phyloP scores from a whole-genome alignment of 75 land plant genomes.

The Azolla pinnata region DNA sequence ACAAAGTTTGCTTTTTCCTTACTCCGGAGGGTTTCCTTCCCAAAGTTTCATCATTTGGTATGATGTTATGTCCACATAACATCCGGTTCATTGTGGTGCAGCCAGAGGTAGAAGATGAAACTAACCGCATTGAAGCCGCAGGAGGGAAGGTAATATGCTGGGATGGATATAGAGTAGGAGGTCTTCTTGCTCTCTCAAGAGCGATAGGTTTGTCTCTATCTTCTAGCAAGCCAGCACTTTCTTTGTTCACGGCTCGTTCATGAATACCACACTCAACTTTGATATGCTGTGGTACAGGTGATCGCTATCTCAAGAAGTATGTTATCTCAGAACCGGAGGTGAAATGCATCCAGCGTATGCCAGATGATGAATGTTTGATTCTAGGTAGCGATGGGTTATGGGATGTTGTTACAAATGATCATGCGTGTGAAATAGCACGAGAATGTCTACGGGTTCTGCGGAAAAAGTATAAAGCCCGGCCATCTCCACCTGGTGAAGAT shows the following conservation, averaged over 20 bases:
- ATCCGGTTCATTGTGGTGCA: constrained; percentile 2
- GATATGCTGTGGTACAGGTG: constrained; percentile 35
- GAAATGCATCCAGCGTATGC: constrained; percentile 36
- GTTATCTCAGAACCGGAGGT: constrained; percentile 76
- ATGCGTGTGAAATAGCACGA: constrained; percentile 57
- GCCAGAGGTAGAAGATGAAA: constrained; percentile 36
- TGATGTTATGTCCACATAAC: neutral
- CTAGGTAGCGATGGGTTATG: constrained; percentile 85
- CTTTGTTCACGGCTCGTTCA: no score
- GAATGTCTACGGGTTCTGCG: constrained; percentile 25
- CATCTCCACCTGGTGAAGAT: constrained; percentile 7
- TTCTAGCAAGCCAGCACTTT: no score
- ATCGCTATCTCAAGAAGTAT: constrained; percentile 54
- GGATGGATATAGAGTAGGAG: constrained; percentile 38
- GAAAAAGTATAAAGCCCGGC: neutral
- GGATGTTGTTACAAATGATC: constrained; percentile 70
- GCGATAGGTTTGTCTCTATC: constrained; percentile 42
- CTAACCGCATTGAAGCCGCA: constrained; percentile 31
- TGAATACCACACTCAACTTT: neutral
- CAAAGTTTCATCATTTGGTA: neutral
- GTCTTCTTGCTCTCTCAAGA: constrained; percentile 39
- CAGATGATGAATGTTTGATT: constrained; percentile 67
- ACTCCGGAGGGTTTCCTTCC: neutral
- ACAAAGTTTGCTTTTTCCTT: no score
- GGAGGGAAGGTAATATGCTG: constrained; percentile 34